These are phyloP conservation scores for Ophiostoma pallidulum DNA, from an alignment of 2,329 filamentous ascomycete species.

Conservation along the genomic window DNA sequence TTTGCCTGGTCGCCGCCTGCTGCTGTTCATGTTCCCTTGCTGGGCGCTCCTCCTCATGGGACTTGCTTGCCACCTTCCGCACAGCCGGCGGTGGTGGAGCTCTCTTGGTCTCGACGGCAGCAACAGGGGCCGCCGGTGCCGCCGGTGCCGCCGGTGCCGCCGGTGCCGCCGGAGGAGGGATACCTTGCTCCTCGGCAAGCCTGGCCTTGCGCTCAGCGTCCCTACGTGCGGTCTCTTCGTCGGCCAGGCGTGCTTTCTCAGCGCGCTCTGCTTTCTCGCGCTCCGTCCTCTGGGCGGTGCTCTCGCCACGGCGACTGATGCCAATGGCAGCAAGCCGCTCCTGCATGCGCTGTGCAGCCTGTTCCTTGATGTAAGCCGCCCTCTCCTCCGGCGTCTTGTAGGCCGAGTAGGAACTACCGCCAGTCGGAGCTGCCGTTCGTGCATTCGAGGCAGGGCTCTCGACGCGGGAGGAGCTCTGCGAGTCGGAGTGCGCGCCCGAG, in stretches of 20 bases:
- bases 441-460: conserved; percentile 11
- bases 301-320: conserved; percentile 80
- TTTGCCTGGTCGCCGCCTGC: conserved; percentile 58
- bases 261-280: conserved; percentile 82
- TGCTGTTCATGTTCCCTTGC: conserved; percentile 67
- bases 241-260: conserved; percentile 77
- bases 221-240: conserved; percentile 84
- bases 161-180: conserved; percentile 47
- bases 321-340: conserved; percentile 89
- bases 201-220: conserved; percentile 80
- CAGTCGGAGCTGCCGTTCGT: conserved; percentile 43
- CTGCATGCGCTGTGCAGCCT: conserved; percentile 93
- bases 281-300: conserved; percentile 72
- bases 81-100: conserved; percentile 55
- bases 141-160: conserved; percentile 36
- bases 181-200: conserved; percentile 66
- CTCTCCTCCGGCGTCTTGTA: conserved; percentile 90
- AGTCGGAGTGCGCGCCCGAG: conserved; percentile 7
- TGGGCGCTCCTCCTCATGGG: conserved; percentile 56
- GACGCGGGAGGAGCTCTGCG: conserved; percentile 23
- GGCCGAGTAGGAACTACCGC: conserved; percentile 61
- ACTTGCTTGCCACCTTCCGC: conserved; percentile 34
- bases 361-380: conserved; percentile 92
- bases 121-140: conserved; percentile 27
- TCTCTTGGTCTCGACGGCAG: conserved; percentile 44